phyloP scores from a whole-genome alignment of 495 filamentous ascomycete genomes.

The Alectoria sarmentosa region DNA sequence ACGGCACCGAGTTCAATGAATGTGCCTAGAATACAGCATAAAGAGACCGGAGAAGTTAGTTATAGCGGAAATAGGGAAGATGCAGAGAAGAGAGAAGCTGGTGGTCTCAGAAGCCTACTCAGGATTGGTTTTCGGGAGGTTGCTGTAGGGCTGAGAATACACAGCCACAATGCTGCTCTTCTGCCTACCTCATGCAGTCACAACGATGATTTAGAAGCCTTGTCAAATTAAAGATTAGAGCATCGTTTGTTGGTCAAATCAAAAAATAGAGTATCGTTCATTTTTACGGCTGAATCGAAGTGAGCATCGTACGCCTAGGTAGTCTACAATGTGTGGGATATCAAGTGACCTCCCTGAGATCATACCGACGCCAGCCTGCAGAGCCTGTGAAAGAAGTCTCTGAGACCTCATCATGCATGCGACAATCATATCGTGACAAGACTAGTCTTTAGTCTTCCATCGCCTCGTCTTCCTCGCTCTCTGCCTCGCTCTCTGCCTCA shows the following conservation, averaged over 20 bases:
- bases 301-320: background rate
- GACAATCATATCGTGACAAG: constrained; percentile 4
- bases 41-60: background rate
- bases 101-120: background rate
- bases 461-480: constrained; percentile 21
- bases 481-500: constrained; percentile 22
- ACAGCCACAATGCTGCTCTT: constrained; percentile 11
- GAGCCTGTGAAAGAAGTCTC: background rate
- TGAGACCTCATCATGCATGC: background rate
- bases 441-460: constrained; percentile 9
- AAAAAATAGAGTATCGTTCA: no score
- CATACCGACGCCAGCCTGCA: background rate
- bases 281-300: background rate
- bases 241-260: background rate
- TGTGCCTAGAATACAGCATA: background rate
- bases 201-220: background rate
- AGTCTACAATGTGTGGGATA: constrained; percentile 8
- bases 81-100: background rate
- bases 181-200: background rate
- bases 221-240: background rate
- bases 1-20: background rate
- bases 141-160: background rate
- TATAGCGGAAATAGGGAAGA: background rate
- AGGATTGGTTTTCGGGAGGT: background rate
- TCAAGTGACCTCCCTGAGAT: background rate